Percentiles rank a stretch among this genome's conserved stretches.
phyloP scores from a whole-genome alignment of 148 eudicot genomes.

The Gaultheria prostrata region DNA sequence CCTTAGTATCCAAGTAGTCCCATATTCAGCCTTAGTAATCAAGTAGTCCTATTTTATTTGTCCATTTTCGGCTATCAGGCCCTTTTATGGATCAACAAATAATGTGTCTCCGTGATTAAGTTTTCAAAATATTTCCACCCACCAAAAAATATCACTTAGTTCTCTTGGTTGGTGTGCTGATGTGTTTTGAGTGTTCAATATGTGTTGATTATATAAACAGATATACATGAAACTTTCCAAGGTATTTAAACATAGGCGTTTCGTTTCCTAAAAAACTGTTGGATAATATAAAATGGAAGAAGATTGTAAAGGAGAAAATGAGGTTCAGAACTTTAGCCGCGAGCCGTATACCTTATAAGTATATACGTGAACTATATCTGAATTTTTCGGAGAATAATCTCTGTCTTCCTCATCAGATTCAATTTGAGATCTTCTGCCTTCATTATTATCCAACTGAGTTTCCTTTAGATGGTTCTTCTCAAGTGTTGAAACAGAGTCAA shows the following conservation, averaged over 20 bases:
- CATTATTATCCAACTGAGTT: slow-evolving; percentile 30
- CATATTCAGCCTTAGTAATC: background rate
- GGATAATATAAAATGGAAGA: background rate
- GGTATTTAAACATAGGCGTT: background rate
- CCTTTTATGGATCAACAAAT: background rate
- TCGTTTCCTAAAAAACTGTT: background rate
- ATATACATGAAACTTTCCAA: background rate
- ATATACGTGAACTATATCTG: slow-evolving; percentile 58
- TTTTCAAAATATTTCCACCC: background rate
- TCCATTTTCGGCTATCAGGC: background rate
- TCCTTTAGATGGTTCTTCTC: slow-evolving; percentile 32
- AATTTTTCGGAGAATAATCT: slow-evolving; percentile 21
- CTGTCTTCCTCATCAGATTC: slow-evolving; percentile 41
- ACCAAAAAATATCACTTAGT: background rate
- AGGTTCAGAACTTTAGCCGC: background rate
- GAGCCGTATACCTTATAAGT: slow-evolving; percentile 64
- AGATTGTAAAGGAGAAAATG: slow-evolving; percentile 10
- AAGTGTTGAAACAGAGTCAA: slow-evolving; percentile 18
- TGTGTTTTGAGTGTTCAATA: background rate
- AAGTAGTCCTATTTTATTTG: background rate
- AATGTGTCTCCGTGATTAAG: background rate
- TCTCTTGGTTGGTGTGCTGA: background rate
- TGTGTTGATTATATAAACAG: background rate
- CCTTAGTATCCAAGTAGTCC: background rate
- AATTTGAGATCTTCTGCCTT: slow-evolving; percentile 27